These are phyloP conservation scores for Porphyridium purpureum DNA, from an alignment of 23 red algal species.

Conservation along the genomic window DNA sequence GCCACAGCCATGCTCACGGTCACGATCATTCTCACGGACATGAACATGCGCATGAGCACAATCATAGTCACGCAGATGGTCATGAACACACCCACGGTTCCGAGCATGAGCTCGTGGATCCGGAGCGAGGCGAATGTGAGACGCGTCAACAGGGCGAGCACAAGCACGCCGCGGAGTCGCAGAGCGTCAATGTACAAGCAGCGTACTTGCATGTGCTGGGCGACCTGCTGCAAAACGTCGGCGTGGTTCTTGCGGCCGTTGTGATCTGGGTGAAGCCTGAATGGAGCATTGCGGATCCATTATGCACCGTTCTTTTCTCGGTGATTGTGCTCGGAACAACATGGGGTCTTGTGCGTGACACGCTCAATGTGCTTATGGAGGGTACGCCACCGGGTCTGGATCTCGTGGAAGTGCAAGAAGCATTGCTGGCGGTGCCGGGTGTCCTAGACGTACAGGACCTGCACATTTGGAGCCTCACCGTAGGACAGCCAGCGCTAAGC, in stretches of 20 bases:
- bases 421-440: slow-evolving; percentile 30
- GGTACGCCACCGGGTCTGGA: slow-evolving; percentile 43
- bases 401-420: slow-evolving; percentile 38
- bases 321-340: slow-evolving; percentile 75
- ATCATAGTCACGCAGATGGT: slow-evolving; percentile 6
- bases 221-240: slow-evolving; percentile 80
- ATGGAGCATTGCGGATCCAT: slow-evolving; percentile 53
- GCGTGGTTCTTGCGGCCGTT: slow-evolving; percentile 65
- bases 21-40: not conserved
- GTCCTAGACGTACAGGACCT: slow-evolving; percentile 75
- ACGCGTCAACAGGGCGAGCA: too few species aligned
- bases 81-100: slow-evolving; percentile 4
- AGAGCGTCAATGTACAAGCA: slow-evolving; percentile 53
- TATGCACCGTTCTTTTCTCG: slow-evolving; percentile 81
- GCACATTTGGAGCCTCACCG: slow-evolving; percentile 78
- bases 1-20: not conserved
- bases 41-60: not conserved
- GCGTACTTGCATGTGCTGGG: slow-evolving; percentile 93
- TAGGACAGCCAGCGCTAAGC: slow-evolving; percentile 45
- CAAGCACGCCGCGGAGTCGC: too few species aligned
- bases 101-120: not conserved
- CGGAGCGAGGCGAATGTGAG: too few species aligned
- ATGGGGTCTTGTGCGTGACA: slow-evolving; percentile 45
- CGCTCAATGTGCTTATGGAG: slow-evolving; percentile 82
- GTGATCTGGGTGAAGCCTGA: slow-evolving; percentile 36